Percentiles rank a stretch among this genome's conserved stretches.
These are phyloP conservation scores for Chalaropsis thielavioides DNA, from an alignment of 2,329 filamentous ascomycete species.

Conservation along the genomic window DNA sequence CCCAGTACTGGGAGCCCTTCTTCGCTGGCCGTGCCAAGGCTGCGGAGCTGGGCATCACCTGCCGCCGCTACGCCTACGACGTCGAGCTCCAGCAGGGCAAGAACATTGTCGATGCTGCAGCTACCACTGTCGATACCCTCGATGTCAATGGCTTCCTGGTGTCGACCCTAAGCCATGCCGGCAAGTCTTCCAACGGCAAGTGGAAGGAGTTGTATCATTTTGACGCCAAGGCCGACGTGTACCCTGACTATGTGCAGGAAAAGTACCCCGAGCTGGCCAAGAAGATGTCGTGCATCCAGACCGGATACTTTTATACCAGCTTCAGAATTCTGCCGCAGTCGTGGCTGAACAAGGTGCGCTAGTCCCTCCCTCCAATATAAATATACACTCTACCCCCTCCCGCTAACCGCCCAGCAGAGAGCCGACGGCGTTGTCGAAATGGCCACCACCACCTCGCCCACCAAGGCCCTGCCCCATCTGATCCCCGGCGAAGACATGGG, in stretches of 20 bases:
- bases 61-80: conserved; percentile 32
- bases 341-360: conserved; percentile 33
- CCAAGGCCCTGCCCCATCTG: conserved; percentile 30
- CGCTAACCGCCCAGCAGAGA: neutral
- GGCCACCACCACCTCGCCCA: conserved; percentile 31
- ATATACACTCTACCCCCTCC: too few species aligned
- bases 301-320: conserved; percentile 35
- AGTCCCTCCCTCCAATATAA: too few species aligned
- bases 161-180: conserved; percentile 37
- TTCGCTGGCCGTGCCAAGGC: conserved; percentile 30
- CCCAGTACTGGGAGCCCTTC: conserved; percentile 41
- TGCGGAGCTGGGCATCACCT: conserved; percentile 27
- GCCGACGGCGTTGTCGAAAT: conserved; percentile 32
- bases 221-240: conserved; percentile 38
- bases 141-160: conserved; percentile 36
- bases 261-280: conserved; percentile 30
- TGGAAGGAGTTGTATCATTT: conserved; percentile 38
- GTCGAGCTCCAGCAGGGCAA: conserved; percentile 37
- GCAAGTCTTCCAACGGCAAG: conserved; percentile 31
- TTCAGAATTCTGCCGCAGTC: conserved; percentile 32
- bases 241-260: conserved; percentile 31
- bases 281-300: conserved; percentile 39
- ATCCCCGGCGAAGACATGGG: conserved; percentile 34
- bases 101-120: conserved; percentile 42
- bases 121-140: conserved; percentile 27